These are phyloP conservation scores for Ustilago sp. DNA, from an alignment of 1,284 basidiomycete species.

Conservation along the genomic window DNA sequence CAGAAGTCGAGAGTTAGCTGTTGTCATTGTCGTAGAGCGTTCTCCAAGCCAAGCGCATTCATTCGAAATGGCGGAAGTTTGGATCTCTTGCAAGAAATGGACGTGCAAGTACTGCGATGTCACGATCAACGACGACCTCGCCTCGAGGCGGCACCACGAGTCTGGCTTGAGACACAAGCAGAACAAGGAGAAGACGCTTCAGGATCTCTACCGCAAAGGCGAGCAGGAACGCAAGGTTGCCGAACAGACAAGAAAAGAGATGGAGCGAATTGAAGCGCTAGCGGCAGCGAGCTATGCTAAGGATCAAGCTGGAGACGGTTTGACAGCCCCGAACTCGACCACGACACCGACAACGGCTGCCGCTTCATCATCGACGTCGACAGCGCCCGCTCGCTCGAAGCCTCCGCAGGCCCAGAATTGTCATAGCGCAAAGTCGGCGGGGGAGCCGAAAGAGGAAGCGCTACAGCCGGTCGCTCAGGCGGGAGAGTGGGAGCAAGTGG, in stretches of 20 bases:
- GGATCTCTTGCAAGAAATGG: constrained; percentile 66
- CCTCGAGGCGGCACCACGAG: constrained; percentile 90
- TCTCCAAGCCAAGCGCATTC: neutral
- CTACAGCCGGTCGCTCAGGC: constrained; percentile 78
- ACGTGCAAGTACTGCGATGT: constrained; percentile 69
- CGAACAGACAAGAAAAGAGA: constrained; percentile 86
- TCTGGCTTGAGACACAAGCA: constrained; percentile 93
- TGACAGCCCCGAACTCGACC: constrained; percentile 69
- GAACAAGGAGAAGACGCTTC: constrained; percentile 89
- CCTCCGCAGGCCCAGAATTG: neutral
- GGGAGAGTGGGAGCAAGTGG: constrained; percentile 86
- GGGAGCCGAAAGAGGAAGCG: constrained; percentile 74
- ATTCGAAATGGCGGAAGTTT: constrained; percentile 61
- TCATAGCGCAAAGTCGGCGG: neutral
- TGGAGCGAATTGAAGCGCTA: constrained; percentile 85
- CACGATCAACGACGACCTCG: constrained; percentile 64
- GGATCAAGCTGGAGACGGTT: constrained; percentile 16
- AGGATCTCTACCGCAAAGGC: constrained; percentile 91
- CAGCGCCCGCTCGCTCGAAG: neutral
- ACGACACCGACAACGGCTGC: neutral
- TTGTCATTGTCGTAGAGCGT: neutral
- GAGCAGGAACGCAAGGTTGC: constrained; percentile 86
- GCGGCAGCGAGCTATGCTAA: constrained; percentile 63
- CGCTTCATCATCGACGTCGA: neutral
- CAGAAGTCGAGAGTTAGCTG: neutral